These are phyloP conservation scores for Primulina eburnea DNA, from an alignment of 257 asterid species.

Conservation along the genomic window DNA sequence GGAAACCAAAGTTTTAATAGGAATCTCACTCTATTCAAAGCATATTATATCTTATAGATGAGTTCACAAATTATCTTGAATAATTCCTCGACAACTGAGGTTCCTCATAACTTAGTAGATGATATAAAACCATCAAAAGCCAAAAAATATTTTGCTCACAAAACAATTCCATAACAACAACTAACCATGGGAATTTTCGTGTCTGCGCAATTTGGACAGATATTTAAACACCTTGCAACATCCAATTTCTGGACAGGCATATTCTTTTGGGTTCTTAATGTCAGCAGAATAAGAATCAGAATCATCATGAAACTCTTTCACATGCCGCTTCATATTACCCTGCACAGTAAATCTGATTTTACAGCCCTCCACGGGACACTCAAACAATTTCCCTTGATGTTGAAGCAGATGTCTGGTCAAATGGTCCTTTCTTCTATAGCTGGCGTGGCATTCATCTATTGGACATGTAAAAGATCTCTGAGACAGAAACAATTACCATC, in stretches of 20 bases:
- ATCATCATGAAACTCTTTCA: conserved; percentile 60
- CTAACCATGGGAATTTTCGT: conserved; percentile 76
- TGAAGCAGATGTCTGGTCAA: conserved; percentile 72
- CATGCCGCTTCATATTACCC: conserved; percentile 69
- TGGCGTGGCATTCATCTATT: conserved; percentile 72
- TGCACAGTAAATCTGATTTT: conserved; percentile 43
- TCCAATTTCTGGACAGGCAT: conserved; percentile 63
- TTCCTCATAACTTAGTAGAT: background rate
- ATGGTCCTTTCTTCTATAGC: conserved; percentile 88
- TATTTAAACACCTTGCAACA: conserved; percentile 78
- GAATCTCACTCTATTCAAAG: too few relatives aligned
- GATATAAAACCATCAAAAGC: background rate
- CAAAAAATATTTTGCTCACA: background rate
- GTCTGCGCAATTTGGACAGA: conserved; percentile 62
- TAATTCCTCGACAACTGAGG: background rate
- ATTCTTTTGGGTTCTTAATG: conserved; percentile 32
- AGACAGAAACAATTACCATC: conserved; percentile 13
- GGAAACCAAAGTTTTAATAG: too few relatives aligned
- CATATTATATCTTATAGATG: too few relatives aligned
- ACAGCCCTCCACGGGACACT: conserved; percentile 60
- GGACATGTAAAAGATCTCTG: conserved; percentile 87
- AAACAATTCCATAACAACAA: background rate
- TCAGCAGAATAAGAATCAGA: conserved; percentile 21
- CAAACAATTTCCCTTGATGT: conserved; percentile 76
- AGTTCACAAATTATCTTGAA: too few relatives aligned